A percentile compares a stretch with the other conserved stretches of the same genome.
These are phyloP conservation scores for Blumeriella jaapii DNA, from an alignment of 2,329 filamentous ascomycete species.

Conservation along the genomic window DNA sequence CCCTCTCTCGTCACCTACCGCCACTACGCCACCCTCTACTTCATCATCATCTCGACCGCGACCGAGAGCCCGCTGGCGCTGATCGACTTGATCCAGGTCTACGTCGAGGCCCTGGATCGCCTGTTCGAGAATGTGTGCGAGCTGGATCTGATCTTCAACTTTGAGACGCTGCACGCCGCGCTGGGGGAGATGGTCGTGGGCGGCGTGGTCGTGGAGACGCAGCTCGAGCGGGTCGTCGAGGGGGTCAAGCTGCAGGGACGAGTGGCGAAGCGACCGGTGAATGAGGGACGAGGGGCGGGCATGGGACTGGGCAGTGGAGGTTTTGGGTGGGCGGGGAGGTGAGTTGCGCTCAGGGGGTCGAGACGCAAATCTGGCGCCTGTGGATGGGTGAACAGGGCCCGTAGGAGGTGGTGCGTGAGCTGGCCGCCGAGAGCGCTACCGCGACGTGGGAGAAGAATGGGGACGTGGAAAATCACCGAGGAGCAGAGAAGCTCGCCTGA, in stretches of 20 bases:
- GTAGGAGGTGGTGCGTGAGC: no score
- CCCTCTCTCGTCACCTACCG: conserved; percentile 95
- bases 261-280: conserved; percentile 68
- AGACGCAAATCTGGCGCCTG: background rate
- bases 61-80: conserved; percentile 92
- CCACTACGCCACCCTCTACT: conserved; percentile 95
- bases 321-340: conserved; percentile 27
- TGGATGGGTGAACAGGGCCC: background rate
- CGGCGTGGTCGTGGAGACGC: conserved; percentile 88
- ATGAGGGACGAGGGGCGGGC: conserved; percentile 47
- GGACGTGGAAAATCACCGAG: no score
- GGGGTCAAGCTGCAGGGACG: conserved; percentile 69
- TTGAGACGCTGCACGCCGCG: conserved; percentile 87
- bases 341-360: conserved; percentile 6
- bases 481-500: no score
- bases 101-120: conserved; percentile 88
- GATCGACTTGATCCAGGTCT: conserved; percentile 95
- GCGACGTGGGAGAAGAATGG: no score
- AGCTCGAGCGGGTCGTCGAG: conserved; percentile 74
- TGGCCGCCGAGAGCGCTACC: no score
- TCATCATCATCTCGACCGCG: conserved; percentile 94
- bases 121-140: conserved; percentile 99
- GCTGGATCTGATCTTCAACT: conserved; percentile 95
- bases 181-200: conserved; percentile 92
- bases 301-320: conserved; percentile 5